A percentile compares a stretch with the other conserved stretches of the same genome.
Evolutionary conservation across 176 grass and related monocot species (phyloP).

Genomic region (Raddia guianensis): DNA sequence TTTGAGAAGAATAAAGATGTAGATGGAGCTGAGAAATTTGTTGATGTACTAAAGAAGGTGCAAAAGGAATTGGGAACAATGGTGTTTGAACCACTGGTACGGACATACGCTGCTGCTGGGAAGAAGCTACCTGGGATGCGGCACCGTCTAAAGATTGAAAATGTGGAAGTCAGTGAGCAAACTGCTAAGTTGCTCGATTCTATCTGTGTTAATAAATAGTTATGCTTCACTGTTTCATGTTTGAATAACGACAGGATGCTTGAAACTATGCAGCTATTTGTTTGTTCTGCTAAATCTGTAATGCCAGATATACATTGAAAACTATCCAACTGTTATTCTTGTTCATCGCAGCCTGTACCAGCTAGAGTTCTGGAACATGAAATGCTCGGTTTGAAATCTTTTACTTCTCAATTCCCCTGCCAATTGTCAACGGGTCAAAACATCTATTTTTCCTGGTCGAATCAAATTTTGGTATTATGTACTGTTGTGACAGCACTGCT

Average conservation of each 20-base stretch:
- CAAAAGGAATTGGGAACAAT: conserved; percentile 47
- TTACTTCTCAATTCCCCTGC: background rate
- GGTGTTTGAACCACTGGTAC: conserved; percentile 68
- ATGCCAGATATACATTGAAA: conserved; percentile 25
- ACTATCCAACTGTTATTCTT: background rate
- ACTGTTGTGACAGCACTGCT: background rate
- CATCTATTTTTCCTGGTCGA: background rate
- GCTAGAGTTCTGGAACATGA: background rate
- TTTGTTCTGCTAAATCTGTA: conserved; percentile 25
- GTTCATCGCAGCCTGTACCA: background rate
- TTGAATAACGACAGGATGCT: conserved; percentile 45
- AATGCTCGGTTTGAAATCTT: background rate
- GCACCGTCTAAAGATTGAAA: conserved; percentile 75
- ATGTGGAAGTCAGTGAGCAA: conserved; percentile 54
- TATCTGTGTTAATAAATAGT: conserved; percentile 49
- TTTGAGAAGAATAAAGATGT: conserved; percentile 75
- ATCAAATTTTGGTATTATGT: background rate
- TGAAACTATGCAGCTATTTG: background rate
- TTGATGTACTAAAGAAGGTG: conserved; percentile 63
- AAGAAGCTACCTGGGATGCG: conserved; percentile 81
- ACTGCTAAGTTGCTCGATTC: conserved; percentile 57
- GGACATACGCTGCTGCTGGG: conserved; percentile 59
- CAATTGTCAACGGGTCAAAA: background rate
- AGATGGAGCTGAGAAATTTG: conserved; percentile 65
- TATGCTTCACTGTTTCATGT: background rate